Conservation (phyloP, 495 filamentous ascomycete species). For the Lichenothelia convexa region DNA sequence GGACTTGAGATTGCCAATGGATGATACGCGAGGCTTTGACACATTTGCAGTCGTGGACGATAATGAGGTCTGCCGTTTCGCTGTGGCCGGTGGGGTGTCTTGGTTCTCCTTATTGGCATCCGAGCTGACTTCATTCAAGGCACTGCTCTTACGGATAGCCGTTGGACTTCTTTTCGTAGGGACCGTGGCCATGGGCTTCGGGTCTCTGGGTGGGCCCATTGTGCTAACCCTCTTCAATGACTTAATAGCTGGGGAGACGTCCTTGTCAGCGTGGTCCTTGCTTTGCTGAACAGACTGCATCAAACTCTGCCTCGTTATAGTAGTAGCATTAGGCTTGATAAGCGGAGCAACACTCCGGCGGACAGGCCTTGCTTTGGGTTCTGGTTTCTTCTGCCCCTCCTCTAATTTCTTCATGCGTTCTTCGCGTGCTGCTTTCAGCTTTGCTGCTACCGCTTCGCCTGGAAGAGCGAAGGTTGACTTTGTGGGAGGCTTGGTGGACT, state of each 20-base stretch:
- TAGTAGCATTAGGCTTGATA: conserved; percentile 33
- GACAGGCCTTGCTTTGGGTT: conserved; percentile 47
- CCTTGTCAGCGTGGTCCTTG: neutral
- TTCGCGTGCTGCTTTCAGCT: conserved; percentile 47
- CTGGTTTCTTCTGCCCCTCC: conserved; percentile 9
- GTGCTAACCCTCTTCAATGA: neutral
- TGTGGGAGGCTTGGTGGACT: conserved; percentile 40
- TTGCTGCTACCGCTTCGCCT: conserved; percentile 52
- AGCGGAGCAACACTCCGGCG: conserved; percentile 17
- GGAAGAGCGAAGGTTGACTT: conserved; percentile 50
- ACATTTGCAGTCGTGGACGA: neutral
- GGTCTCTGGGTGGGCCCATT: neutral
- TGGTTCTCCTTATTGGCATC: neutral
- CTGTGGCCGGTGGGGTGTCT: neutral
- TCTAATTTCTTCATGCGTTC: conserved; percentile 37
- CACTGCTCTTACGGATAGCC: neutral
- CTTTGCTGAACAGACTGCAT: conserved; percentile 9
- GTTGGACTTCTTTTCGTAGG: neutral
- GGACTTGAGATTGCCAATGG: too few relatives aligned
- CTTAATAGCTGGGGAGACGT: neutral
- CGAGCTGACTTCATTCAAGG: neutral
- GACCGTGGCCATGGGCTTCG: neutral
- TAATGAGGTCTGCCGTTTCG: neutral
- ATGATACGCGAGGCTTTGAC: neutral
- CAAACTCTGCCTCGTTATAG: conserved; percentile 35